These are phyloP conservation scores for Colletotrichum caudatum DNA, from an alignment of 2,329 filamentous ascomycete genomes.

Conservation along the genomic window DNA sequence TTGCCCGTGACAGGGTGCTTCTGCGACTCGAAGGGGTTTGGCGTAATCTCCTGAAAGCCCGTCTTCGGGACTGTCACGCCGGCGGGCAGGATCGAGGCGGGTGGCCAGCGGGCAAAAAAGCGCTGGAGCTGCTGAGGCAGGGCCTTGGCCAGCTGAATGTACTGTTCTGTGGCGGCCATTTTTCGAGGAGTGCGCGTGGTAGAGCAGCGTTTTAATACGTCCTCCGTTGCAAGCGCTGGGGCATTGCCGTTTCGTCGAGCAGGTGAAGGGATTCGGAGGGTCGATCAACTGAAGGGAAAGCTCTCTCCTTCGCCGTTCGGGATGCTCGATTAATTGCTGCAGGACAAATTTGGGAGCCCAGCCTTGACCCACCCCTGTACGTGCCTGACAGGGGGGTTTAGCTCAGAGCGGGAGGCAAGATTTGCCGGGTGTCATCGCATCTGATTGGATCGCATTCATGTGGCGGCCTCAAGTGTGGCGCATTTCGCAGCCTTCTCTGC, in stretches of 20 bases:
- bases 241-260: slow-evolving; percentile 17
- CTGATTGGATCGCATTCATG: slow-evolving; percentile 26
- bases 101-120: slow-evolving; percentile 93
- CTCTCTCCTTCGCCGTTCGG: slow-evolving; percentile 8
- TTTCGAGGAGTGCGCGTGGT: not conserved
- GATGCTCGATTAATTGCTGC: slow-evolving; percentile 21
- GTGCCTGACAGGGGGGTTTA: slow-evolving; percentile 31
- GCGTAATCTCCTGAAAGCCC: slow-evolving; percentile 67
- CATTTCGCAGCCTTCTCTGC: slow-evolving; percentile 23
- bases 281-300: slow-evolving; percentile 13
- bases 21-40: slow-evolving; percentile 85
- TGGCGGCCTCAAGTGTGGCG: slow-evolving; percentile 19
- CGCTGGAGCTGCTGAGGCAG: slow-evolving; percentile 83
- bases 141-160: slow-evolving; percentile 73
- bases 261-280: not conserved
- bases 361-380: slow-evolving; percentile 37
- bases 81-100: slow-evolving; percentile 68
- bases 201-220: slow-evolving; percentile 17
- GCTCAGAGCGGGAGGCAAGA: slow-evolving; percentile 19
- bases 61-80: slow-evolving; percentile 58
- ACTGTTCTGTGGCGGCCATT: slow-evolving; percentile 46
- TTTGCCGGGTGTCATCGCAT: slow-evolving; percentile 16
- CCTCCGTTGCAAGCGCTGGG: slow-evolving; percentile 7
- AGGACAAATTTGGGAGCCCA: slow-evolving; percentile 37
- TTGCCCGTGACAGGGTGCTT: slow-evolving; percentile 83